Conservation (phyloP, 805 yeast genomes). For the Kodamaea fukazawae region DNA sequence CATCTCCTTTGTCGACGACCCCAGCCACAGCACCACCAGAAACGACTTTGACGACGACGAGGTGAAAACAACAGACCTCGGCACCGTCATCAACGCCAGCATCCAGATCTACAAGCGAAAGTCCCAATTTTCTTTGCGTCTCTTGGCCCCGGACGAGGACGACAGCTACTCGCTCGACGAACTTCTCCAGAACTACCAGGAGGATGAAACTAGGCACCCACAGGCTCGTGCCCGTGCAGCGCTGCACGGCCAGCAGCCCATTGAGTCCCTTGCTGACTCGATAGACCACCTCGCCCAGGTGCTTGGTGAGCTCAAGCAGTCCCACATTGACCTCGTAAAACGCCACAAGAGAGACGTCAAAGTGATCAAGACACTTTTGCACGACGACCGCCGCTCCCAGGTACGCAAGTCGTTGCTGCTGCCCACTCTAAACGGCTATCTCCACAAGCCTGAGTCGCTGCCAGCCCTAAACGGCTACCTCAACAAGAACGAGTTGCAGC, state of each 20-base stretch:
- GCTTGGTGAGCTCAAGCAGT: slow-evolving; percentile 5
- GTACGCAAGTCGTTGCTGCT: too few relatives aligned
- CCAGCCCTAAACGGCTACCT: too few relatives aligned
- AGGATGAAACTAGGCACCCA: neutral
- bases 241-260: neutral
- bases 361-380: too few relatives aligned
- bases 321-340: slow-evolving; percentile 2
- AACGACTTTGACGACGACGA: slow-evolving; percentile 9
- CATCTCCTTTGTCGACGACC: slow-evolving; percentile 7
- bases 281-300: slow-evolving; percentile 5
- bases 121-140: slow-evolving; percentile 3
- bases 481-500: too few relatives aligned
- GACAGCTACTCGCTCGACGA: neutral
- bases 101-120: slow-evolving; percentile 15
- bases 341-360: neutral
- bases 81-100: slow-evolving; percentile 14
- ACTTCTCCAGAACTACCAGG: slow-evolving; percentile 6
- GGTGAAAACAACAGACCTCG: slow-evolving; percentile 11
- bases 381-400: too few relatives aligned
- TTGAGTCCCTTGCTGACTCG: slow-evolving; percentile 2
- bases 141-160: slow-evolving; percentile 1
- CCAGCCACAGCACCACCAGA: slow-evolving; percentile 18
- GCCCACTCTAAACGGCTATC: too few relatives aligned
- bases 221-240: neutral
- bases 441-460: too few relatives aligned